A percentile compares a stretch with the other conserved stretches of the same genome.
Conservation (phyloP, 257 asterid species). For the Eustoma russellianum region DNA sequence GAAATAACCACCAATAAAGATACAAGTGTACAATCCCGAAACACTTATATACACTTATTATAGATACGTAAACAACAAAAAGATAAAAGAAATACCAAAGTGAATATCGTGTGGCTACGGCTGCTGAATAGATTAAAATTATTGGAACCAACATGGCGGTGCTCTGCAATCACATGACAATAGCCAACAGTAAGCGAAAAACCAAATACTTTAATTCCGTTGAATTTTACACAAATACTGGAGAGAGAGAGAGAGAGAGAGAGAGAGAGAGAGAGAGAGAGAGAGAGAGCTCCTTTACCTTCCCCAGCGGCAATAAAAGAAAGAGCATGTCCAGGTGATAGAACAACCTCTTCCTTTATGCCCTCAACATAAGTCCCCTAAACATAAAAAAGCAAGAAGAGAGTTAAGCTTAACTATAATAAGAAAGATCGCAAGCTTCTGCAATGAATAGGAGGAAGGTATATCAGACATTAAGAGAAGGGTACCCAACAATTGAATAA, state of each 20-base stretch:
- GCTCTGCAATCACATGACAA: conserved; percentile 61
- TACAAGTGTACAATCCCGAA: no score
- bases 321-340: conserved; percentile 99
- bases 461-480: background rate
- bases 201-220: background rate
- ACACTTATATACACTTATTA: no score
- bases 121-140: conserved; percentile 97
- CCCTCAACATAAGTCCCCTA: conserved; percentile 99
- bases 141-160: conserved; percentile 98
- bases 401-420: no score
- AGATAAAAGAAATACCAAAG: conserved; percentile 54
- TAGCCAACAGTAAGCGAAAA: conserved; percentile 2
- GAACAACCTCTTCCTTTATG: conserved; percentile 93
- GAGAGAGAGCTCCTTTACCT: conserved; percentile 34
- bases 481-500: conserved; percentile 6
- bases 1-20: no score
- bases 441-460: background rate
- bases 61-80: background rate
- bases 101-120: conserved; percentile 98
- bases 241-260: no score
- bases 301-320: conserved; percentile 99
- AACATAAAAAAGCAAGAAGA: background rate
- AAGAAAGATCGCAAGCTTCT: no score
- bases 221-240: conserved; percentile 1
- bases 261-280: background rate